Conservation (phyloP, 306 rosid species). For the Rubus parviflorus region DNA sequence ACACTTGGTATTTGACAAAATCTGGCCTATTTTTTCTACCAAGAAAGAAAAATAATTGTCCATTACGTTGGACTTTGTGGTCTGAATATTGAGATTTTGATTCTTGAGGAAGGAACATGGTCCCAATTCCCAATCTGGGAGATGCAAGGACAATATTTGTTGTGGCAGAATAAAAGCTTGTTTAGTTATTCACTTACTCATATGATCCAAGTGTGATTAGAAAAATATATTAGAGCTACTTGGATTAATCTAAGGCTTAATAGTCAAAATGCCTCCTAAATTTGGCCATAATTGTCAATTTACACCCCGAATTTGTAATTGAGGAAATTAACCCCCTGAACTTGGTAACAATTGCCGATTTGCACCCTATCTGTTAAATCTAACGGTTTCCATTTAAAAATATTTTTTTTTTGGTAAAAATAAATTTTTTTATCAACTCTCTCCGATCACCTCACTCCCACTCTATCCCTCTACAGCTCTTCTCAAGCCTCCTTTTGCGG, state of each 20-base stretch:
- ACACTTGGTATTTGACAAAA: too few species aligned
- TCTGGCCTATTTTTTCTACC: background rate
- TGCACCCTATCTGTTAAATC: background rate
- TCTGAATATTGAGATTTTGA: background rate
- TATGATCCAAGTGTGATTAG: background rate
- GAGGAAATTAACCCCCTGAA: too few species aligned
- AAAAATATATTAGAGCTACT: too few species aligned
- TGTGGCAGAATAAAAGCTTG: background rate
- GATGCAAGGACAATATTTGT: background rate
- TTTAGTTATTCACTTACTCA: background rate
- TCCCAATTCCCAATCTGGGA: constrained; percentile 1
- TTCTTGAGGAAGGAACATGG: background rate
- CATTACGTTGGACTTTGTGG: background rate
- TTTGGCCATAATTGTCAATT: too few species aligned
- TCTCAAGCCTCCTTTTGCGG: too few species aligned
- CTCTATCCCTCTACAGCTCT: constrained; percentile 18
- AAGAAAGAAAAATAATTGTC: background rate
- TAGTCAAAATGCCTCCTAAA: background rate
- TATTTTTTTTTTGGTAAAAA: rapidly evolving
- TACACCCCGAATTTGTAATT: too few species aligned
- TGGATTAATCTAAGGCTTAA: background rate
- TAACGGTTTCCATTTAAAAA: too few species aligned
- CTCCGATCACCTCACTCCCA: too few species aligned
- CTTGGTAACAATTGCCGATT: too few species aligned
- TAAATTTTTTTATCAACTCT: too few species aligned